Evolutionary conservation across 768 basidiomycete genomes (phyloP).

Genomic region (Mycena epipterygia): DNA sequence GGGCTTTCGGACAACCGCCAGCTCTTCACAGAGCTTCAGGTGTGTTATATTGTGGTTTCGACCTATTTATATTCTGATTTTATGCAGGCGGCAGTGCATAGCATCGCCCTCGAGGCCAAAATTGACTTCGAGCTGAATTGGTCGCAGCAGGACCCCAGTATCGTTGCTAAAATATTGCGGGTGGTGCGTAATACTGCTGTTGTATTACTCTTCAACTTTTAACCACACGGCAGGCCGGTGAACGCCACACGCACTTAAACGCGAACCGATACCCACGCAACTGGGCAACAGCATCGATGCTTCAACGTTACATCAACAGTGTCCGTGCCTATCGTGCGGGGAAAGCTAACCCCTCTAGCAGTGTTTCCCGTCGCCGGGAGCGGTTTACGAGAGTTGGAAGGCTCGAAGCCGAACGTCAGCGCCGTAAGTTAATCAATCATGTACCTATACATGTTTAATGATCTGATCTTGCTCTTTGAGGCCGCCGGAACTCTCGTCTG

Average conservation of each 20-base stretch:
- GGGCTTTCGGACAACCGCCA: background rate
- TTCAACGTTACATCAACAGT: conserved; percentile 26
- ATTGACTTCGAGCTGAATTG: background rate
- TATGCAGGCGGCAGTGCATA: background rate
- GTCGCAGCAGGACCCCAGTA: background rate
- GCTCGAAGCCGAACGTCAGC: background rate
- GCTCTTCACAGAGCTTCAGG: conserved; percentile 12
- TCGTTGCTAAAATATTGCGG: background rate
- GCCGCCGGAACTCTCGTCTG: no score
- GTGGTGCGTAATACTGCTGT: conserved; percentile 3
- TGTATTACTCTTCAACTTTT: background rate
- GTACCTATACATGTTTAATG: background rate
- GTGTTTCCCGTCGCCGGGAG: conserved; percentile 17
- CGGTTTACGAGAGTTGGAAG: background rate
- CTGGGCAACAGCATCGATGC: conserved; percentile 15
- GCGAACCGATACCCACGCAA: conserved; percentile 2
- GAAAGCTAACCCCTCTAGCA: conserved; percentile 4
- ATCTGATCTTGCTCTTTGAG: background rate
- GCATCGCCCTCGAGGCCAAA: background rate
- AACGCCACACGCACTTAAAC: background rate
- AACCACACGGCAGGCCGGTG: background rate
- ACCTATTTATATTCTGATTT: background rate
- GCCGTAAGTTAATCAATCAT: background rate
- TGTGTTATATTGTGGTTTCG: background rate
- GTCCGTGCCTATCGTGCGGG: conserved; percentile 6